phyloP scores from a whole-genome alignment of 495 filamentous ascomycete species.

The Neurospora sp. region DNA sequence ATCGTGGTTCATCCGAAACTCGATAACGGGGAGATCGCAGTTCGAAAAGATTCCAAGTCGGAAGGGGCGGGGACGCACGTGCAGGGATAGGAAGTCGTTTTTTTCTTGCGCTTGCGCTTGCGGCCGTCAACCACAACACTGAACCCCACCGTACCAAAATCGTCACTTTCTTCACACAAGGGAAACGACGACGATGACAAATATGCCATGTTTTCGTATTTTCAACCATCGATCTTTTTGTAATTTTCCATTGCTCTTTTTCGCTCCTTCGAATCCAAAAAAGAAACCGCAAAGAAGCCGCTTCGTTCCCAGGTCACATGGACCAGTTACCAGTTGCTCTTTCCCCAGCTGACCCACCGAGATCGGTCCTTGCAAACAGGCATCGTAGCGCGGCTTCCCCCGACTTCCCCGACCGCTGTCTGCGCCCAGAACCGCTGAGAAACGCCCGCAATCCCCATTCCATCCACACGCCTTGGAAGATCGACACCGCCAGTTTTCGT shows the following conservation, averaged over 20 bases:
- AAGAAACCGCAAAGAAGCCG: neutral
- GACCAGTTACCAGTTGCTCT: neutral
- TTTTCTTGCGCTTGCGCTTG: neutral
- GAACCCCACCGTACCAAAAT: neutral
- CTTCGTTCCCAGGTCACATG: slow-evolving; percentile 12
- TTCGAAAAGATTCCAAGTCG: neutral
- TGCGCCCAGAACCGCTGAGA: neutral
- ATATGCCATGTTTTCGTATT: neutral
- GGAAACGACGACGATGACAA: neutral
- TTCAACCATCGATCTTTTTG: neutral
- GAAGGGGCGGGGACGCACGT: neutral
- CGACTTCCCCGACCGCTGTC: neutral
- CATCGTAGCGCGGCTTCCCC: slow-evolving; percentile 5
- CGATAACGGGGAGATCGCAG: neutral
- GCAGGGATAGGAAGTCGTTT: neutral
- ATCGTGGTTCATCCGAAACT: neutral
- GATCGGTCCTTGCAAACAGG: slow-evolving; percentile 13
- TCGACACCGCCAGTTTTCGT: neutral
- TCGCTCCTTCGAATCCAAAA: neutral
- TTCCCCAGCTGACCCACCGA: slow-evolving; percentile 17
- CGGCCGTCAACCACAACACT: neutral
- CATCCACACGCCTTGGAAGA: neutral
- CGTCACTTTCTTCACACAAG: neutral
- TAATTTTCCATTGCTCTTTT: neutral
- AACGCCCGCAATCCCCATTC: neutral